Conservation (phyloP, 164 flowering plant species). For the Aristolochia contorta region DNA sequence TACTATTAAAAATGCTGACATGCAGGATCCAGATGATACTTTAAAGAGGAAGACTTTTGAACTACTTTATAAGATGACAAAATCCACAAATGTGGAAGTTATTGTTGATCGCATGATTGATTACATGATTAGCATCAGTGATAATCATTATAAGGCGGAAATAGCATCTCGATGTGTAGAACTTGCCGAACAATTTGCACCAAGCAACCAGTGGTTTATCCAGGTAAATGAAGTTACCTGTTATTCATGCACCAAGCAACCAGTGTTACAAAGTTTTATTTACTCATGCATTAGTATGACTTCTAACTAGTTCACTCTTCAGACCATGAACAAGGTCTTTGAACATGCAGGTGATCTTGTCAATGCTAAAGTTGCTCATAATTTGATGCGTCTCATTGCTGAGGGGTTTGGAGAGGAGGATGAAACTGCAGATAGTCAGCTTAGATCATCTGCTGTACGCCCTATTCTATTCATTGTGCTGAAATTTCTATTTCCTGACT, state of each 20-base stretch:
- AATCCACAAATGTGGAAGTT: constrained; percentile 96
- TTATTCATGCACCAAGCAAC: too few species aligned
- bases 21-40: constrained; percentile 98
- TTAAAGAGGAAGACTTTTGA: constrained; percentile 97
- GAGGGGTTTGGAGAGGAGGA: constrained; percentile 98
- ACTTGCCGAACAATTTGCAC: constrained; percentile 98
- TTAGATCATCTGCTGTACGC: constrained; percentile 96
- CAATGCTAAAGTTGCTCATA: constrained; percentile 80
- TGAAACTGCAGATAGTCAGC: constrained; percentile 75
- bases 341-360: constrained; percentile 99
- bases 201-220: constrained; percentile 97
- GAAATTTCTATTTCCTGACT: not conserved
- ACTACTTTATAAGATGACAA: constrained; percentile 89
- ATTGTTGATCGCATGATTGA: constrained; percentile 97
- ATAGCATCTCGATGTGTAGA: constrained; percentile 96
- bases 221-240: constrained; percentile 42
- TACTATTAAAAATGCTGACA: too few species aligned
- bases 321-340: constrained; percentile 99
- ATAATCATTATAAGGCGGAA: constrained; percentile 89
- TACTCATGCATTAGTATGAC: not conserved
- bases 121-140: constrained; percentile 92
- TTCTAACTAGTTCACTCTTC: constrained; percentile 17
- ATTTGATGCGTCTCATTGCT: constrained; percentile 93
- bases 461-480: not conserved
- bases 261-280: too few species aligned